Conservation (phyloP, 2,329 filamentous ascomycete genomes). For the Westerdykella sp. region DNA sequence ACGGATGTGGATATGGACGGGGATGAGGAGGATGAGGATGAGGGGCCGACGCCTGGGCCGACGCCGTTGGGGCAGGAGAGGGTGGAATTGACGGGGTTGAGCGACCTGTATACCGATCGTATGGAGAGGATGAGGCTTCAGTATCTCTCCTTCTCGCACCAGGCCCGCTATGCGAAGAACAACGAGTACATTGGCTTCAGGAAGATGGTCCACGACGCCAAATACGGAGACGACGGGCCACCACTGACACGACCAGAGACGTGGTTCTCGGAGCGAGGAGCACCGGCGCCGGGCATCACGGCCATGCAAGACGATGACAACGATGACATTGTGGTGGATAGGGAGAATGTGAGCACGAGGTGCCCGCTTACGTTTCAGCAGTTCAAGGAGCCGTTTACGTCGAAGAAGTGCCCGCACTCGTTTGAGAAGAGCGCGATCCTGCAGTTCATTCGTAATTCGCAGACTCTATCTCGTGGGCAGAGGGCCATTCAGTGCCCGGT, state of each 20-base stretch:
- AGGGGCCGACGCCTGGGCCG: constrained; percentile 34
- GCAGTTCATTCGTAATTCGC: constrained; percentile 42
- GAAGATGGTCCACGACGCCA: constrained; percentile 55
- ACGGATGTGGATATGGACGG: constrained; percentile 33
- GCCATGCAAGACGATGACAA: constrained; percentile 38
- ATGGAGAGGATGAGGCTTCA: constrained; percentile 39
- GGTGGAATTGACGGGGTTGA: constrained; percentile 28
- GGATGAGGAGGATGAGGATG: constrained; percentile 36
- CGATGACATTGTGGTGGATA: constrained; percentile 59
- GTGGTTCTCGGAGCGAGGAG: constrained; percentile 55
- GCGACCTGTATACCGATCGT: constrained; percentile 33
- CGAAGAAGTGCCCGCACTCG: constrained; percentile 61
- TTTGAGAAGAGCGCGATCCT: constrained; percentile 63
- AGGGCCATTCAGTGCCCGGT: constrained; percentile 55
- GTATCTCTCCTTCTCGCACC: constrained; percentile 37
- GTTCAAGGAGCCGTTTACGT: constrained; percentile 62
- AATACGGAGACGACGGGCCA: constrained; percentile 48
- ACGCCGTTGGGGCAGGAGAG: constrained; percentile 32
- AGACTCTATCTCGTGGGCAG: constrained; percentile 12
- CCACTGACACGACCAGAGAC: constrained; percentile 51
- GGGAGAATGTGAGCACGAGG: constrained; percentile 58
- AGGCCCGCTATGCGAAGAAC: constrained; percentile 50
- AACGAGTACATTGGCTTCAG: constrained; percentile 59
- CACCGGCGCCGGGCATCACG: constrained; percentile 39
- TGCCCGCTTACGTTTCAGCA: constrained; percentile 63